A percentile compares a stretch with the other conserved stretches of the same genome.
Evolutionary conservation across 345 rosid species (phyloP).

Genomic region (Aethionema arabicum): DNA sequence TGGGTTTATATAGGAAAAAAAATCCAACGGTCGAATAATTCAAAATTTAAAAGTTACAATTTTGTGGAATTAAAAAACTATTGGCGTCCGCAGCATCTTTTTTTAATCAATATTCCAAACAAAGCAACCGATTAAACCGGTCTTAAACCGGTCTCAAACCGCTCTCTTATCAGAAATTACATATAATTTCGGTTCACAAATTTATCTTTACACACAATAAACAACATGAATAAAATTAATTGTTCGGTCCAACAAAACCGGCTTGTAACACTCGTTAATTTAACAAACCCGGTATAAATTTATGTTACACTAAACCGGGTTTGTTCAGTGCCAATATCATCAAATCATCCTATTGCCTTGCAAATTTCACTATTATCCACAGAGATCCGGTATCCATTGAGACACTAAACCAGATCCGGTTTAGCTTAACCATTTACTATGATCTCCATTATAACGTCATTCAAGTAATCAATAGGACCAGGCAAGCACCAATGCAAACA

Average conservation of each 20-base stretch:
- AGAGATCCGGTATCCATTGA: constrained; percentile 19
- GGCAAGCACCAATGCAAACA: constrained; percentile 99
- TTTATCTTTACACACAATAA: constrained; percentile 11
- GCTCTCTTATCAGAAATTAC: neutral
- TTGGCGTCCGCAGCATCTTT: constrained; percentile 21
- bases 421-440: constrained; percentile 49
- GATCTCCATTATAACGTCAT: constrained; percentile 84
- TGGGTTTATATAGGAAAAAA: constrained; percentile 7
- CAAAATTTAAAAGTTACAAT: constrained; percentile 15
- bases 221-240: neutral
- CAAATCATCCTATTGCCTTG: neutral
- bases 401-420: constrained; percentile 14
- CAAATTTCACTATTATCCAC: constrained; percentile 12
- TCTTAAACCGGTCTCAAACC: constrained; percentile 3
- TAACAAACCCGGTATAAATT: constrained; percentile 11
- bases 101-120: neutral
- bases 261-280: no score
- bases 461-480: constrained; percentile 85
- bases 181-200: neutral
- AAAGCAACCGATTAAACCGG: constrained; percentile 3
- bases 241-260: no score
- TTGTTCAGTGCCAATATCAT: constrained; percentile 1
- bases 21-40: constrained; percentile 22
- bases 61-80: constrained; percentile 5
- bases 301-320: constrained; percentile 17